Conservation (phyloP, 805 yeast genomes). For the Nakazawaea wyomingensis region DNA sequence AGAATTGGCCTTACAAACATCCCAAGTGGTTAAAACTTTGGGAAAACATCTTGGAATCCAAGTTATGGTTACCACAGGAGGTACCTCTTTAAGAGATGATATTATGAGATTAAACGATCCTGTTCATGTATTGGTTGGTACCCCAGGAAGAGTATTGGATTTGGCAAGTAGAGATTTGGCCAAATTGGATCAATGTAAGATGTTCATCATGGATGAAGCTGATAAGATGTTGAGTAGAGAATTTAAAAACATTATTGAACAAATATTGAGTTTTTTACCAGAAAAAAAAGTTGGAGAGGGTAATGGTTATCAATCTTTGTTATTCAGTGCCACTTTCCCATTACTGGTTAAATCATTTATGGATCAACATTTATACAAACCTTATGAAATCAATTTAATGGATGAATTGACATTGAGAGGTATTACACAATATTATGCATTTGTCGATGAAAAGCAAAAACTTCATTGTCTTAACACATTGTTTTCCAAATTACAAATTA, state of each 20-base stretch:
- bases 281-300: slow-evolving; percentile 25
- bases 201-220: slow-evolving; percentile 98
- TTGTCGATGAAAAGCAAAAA: slow-evolving; percentile 94
- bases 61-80: slow-evolving; percentile 98
- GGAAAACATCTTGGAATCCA: slow-evolving; percentile 90
- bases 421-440: slow-evolving; percentile 97
- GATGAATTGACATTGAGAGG: slow-evolving; percentile 95
- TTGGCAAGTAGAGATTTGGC: slow-evolving; percentile 85
- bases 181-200: slow-evolving; percentile 77
- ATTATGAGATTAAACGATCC: slow-evolving; percentile 88
- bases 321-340: slow-evolving; percentile 96
- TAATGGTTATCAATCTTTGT: slow-evolving; percentile 69
- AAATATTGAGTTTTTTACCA: slow-evolving; percentile 79
- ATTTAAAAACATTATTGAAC: slow-evolving; percentile 82
- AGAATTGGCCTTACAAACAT: slow-evolving; percentile 95
- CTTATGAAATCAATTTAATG: slow-evolving; percentile 95
- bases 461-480: slow-evolving; percentile 93
- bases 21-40: slow-evolving; percentile 92
- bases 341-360: slow-evolving; percentile 87
- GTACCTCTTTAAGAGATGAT: slow-evolving; percentile 91
- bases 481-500: slow-evolving; percentile 89
- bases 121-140: slow-evolving; percentile 92
- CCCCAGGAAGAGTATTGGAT: slow-evolving; percentile 96
- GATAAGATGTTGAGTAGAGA: slow-evolving; percentile 93
- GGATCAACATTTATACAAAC: slow-evolving; percentile 84